Evolutionary conservation across 306 rosid genomes (phyloP).

Genomic region (Myrica gale): DNA sequence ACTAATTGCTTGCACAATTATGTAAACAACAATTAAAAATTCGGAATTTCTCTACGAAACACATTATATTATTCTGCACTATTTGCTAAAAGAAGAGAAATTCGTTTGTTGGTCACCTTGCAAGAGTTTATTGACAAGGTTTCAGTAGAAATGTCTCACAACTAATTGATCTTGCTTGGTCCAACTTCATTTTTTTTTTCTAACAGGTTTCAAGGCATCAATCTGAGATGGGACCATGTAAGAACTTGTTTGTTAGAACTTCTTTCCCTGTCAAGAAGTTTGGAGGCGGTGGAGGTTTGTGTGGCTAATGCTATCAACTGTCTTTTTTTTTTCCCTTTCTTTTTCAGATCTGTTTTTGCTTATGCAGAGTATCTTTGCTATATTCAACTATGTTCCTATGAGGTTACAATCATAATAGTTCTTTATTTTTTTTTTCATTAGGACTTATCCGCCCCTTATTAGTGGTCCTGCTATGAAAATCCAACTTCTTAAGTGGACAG

Average conservation of each 20-base stretch:
- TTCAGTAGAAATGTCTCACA: neutral
- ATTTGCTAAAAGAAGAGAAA: neutral
- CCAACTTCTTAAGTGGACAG: neutral
- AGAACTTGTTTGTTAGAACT: slow-evolving; percentile 39
- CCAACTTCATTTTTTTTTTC: slow-evolving; percentile 21
- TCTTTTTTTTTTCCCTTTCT: slow-evolving; percentile 7
- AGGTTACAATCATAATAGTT: neutral
- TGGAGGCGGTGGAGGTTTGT: slow-evolving; percentile 52
- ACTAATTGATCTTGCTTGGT: neutral
- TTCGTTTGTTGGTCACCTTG: neutral
- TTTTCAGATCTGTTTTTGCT: neutral
- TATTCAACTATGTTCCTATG: neutral
- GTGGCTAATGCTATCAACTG: no score
- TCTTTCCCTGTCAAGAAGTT: slow-evolving; percentile 36
- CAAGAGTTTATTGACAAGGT: neutral
- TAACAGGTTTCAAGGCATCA: slow-evolving; percentile 61
- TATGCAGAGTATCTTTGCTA: neutral
- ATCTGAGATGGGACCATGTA: slow-evolving; percentile 39
- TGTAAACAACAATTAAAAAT: neutral
- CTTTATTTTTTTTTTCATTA: no score
- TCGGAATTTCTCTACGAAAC: neutral
- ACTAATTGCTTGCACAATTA: neutral
- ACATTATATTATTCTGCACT: neutral
- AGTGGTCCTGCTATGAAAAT: neutral
- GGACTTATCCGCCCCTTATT: neutral